Evolutionary conservation across 2,329 filamentous ascomycete species (phyloP).

Genomic region (Rhytidhysteron rufulum): DNA sequence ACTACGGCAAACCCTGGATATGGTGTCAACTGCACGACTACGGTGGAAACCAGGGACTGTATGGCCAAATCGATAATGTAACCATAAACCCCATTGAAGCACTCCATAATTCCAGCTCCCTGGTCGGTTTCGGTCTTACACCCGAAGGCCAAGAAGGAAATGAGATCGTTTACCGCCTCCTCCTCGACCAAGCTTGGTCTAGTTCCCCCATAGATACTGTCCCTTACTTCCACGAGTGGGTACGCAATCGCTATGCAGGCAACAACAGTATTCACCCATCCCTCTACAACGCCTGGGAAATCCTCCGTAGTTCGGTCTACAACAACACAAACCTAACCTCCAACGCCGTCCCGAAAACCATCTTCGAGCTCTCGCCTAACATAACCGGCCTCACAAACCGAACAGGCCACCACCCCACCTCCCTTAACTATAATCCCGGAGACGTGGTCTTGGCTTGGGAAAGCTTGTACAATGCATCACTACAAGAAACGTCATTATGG

Average conservation of each 20-base stretch:
- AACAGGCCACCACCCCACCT: constrained; percentile 42
- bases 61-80: constrained; percentile 49
- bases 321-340: constrained; percentile 46
- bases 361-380: constrained; percentile 45
- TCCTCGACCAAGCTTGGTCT: constrained; percentile 52
- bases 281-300: constrained; percentile 46
- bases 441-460: constrained; percentile 39
- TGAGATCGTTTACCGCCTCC: constrained; percentile 50
- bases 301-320: constrained; percentile 44
- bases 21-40: constrained; percentile 53
- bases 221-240: constrained; percentile 47
- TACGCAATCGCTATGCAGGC: constrained; percentile 40
- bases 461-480: constrained; percentile 36
- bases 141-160: constrained; percentile 53
- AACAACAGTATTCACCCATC: constrained; percentile 12
- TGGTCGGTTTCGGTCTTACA: constrained; percentile 49
- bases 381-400: constrained; percentile 38
- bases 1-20: constrained; percentile 52
- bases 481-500: constrained; percentile 34
- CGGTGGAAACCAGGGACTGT: constrained; percentile 48
- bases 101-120: constrained; percentile 35
- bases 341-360: constrained; percentile 43
- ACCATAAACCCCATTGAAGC: constrained; percentile 47
- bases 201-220: constrained; percentile 40
- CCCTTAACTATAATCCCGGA: constrained; percentile 40